These are phyloP conservation scores for Coemansia sp. DNA, from an alignment of 192 early-diverging fungal species.

Conservation along the genomic window DNA sequence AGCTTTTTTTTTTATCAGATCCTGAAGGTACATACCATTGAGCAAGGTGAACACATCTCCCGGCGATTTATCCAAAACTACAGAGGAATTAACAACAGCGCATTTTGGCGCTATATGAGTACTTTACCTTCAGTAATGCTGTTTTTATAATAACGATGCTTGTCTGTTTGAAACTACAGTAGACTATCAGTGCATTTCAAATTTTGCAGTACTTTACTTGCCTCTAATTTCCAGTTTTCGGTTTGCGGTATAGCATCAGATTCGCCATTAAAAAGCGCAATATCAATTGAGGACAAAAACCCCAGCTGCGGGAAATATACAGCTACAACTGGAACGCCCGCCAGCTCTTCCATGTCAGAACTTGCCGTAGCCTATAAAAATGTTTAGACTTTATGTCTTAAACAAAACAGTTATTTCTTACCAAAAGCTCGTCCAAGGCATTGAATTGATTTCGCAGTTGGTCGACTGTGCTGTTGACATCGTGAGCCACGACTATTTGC, in stretches of 20 bases:
- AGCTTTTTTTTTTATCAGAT: background rate
- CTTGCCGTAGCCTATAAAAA: conserved; percentile 27
- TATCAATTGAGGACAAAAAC: conserved; percentile 42
- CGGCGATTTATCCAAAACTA: conserved; percentile 72
- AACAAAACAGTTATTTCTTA: conserved; percentile 3
- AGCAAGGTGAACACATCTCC: conserved; percentile 86
- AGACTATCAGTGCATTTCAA: no score
- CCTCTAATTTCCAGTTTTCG: conserved; percentile 26
- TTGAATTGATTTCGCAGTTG: conserved; percentile 25
- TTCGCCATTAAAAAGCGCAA: conserved; percentile 2
- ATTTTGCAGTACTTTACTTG: background rate
- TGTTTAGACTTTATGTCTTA: background rate
- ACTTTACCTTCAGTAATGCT: conserved; percentile 21
- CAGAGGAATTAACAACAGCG: background rate
- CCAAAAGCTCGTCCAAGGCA: conserved; percentile 20
- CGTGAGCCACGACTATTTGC: conserved; percentile 20
- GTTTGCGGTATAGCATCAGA: background rate
- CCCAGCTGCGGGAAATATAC: conserved; percentile 52
- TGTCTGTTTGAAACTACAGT: conserved; percentile 46
- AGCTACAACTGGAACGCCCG: conserved; percentile 29
- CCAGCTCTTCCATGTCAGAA: conserved; percentile 26
- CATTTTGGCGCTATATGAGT: no score
- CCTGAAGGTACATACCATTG: conserved; percentile 52
- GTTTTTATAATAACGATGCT: conserved; percentile 48
- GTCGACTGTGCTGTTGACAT: conserved; percentile 31